These are phyloP conservation scores for Plicaturopsis crispa DNA, from an alignment of 768 basidiomycete species.

Conservation along the genomic window DNA sequence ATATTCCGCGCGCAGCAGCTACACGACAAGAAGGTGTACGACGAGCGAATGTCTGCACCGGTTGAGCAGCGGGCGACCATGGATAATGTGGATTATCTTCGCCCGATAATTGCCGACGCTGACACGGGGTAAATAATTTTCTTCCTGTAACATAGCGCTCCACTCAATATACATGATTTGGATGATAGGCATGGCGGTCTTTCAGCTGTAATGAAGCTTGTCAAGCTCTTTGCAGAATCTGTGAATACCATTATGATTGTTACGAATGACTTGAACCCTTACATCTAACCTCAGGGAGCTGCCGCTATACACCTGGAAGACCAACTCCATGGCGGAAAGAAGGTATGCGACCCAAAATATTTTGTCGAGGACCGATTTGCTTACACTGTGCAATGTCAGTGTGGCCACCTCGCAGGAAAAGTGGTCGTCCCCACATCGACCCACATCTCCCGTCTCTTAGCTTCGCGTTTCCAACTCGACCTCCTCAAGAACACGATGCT, in stretches of 20 bases:
- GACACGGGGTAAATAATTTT: constrained; percentile 71
- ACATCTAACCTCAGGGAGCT: constrained; percentile 49
- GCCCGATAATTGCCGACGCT: constrained; percentile 91
- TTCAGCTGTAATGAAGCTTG: constrained; percentile 92
- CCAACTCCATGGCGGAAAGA: constrained; percentile 91
- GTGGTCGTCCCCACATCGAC: constrained; percentile 88
- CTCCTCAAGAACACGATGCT: constrained; percentile 84
- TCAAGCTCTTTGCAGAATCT: constrained; percentile 91
- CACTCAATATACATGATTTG: constrained; percentile 4
- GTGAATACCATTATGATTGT: constrained; percentile 26
- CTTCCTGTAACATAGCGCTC: not conserved
- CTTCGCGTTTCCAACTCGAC: constrained; percentile 87
- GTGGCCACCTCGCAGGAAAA: constrained; percentile 87
- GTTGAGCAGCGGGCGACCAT: constrained; percentile 59
- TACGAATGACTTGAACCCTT: not conserved
- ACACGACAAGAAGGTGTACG: constrained; percentile 90
- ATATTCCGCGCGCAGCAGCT: constrained; percentile 88
- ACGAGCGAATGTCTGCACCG: constrained; percentile 67
- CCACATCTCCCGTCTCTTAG: constrained; percentile 77
- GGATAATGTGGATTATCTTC: constrained; percentile 80
- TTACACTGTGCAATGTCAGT: constrained; percentile 27
- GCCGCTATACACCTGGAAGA: constrained; percentile 91
- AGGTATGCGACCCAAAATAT: constrained; percentile 31
- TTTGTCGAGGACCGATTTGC: not conserved
- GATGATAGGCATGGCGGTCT: constrained; percentile 74